phyloP scores from a whole-genome alignment of 1,139 yeast genomes.

The Debaryomyces sp. region DNA sequence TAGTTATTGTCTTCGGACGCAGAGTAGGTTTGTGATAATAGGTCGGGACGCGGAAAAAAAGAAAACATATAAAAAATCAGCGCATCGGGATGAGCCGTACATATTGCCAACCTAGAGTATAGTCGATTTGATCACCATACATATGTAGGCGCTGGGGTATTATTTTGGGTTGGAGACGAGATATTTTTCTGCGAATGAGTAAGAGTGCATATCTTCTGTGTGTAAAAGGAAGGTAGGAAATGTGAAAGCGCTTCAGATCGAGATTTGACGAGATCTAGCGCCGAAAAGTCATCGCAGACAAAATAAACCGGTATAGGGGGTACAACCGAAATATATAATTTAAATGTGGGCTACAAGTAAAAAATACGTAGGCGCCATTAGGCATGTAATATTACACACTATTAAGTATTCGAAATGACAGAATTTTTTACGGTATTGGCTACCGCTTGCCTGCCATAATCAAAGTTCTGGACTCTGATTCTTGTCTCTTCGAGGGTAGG shows the following conservation, averaged over 20 bases:
- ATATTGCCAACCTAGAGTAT: no score
- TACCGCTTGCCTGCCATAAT: conserved; percentile 25
- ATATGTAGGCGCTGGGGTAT: no score
- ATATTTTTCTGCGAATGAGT: background rate
- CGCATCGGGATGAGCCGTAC: no score
- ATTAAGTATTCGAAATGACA: background rate
- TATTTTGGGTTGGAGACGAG: background rate
- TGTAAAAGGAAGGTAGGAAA: background rate
- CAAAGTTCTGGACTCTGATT: conserved; percentile 23
- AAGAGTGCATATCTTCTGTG: no score
- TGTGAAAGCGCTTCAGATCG: background rate
- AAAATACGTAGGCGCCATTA: background rate
- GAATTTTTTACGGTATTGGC: conserved; percentile 14
- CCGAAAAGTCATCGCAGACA: no score
- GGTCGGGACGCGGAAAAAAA: background rate
- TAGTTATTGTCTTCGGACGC: background rate
- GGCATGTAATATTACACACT: background rate
- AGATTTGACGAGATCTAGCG: background rate
- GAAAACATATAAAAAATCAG: no score
- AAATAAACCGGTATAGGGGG: no score
- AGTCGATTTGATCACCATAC: no score
- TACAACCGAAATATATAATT: no score
- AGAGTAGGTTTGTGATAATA: background rate
- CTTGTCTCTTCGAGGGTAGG: conserved; percentile 22
- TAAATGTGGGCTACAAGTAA: background rate